A percentile compares a stretch with the other conserved stretches of the same genome.
phyloP scores from a whole-genome alignment of 306 rosid species.

The Lotus japonicus region DNA sequence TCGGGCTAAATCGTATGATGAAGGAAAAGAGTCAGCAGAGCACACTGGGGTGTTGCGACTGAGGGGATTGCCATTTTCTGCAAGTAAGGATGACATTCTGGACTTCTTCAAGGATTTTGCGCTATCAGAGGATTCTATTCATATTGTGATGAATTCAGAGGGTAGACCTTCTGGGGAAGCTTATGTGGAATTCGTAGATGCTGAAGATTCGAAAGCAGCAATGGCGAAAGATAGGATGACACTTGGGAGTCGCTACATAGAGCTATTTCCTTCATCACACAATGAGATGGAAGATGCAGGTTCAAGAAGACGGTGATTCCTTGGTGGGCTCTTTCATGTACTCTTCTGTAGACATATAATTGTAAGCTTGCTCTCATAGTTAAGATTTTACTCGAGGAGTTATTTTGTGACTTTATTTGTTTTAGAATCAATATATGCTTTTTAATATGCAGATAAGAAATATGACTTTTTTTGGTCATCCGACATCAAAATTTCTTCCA shows the following conservation, averaged over 20 bases:
- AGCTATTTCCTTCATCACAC: slow-evolving; percentile 77
- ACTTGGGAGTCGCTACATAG: slow-evolving; percentile 85
- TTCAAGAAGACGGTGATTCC: slow-evolving; percentile 67
- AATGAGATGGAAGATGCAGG: slow-evolving; percentile 77
- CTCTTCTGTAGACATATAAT: slow-evolving; percentile 21
- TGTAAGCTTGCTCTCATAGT: slow-evolving; percentile 15
- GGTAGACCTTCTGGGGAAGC: slow-evolving; percentile 99
- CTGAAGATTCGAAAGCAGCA: slow-evolving; percentile 82
- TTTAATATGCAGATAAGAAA: no score
- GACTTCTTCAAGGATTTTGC: slow-evolving; percentile 68
- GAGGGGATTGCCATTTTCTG: slow-evolving; percentile 89
- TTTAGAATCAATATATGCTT: no score
- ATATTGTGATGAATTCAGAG: slow-evolving; percentile 68
- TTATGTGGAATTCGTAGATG: slow-evolving; percentile 67
- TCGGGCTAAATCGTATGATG: slow-evolving; percentile 68
- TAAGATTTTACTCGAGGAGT: slow-evolving; percentile 27
- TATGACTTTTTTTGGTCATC: background rate
- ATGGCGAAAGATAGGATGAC: slow-evolving; percentile 96
- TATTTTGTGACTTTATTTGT: slow-evolving; percentile 14
- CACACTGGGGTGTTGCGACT: slow-evolving; percentile 80
- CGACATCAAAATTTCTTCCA: background rate
- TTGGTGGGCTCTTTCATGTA: slow-evolving; percentile 13
- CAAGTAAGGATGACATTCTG: slow-evolving; percentile 74
- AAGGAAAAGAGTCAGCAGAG: slow-evolving; percentile 79
- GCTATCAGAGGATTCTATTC: slow-evolving; percentile 53